Conservation (phyloP, 257 asterid genomes). For the Mitragyna speciosa region DNA sequence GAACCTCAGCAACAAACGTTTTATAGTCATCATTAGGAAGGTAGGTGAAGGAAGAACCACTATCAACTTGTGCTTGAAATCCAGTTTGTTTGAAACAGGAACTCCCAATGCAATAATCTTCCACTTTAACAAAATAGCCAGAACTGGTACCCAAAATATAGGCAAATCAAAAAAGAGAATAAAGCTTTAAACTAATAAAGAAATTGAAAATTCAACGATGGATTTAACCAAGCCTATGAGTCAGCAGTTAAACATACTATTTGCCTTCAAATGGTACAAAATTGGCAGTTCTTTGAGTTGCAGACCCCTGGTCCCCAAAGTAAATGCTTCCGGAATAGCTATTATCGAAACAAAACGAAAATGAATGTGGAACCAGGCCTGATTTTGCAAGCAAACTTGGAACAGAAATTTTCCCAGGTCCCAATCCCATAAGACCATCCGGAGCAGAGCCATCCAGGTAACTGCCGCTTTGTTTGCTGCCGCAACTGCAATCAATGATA, state of each 20-base stretch:
- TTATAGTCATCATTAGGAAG: constrained; percentile 52
- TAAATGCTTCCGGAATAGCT: constrained; percentile 66
- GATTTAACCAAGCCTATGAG: constrained; percentile 16
- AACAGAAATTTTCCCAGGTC: constrained; percentile 74
- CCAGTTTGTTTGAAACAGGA: constrained; percentile 57
- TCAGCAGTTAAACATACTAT: constrained; percentile 35
- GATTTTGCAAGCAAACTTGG: constrained; percentile 77
- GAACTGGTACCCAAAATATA: neutral
- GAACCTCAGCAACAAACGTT: constrained; percentile 58
- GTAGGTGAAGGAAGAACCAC: constrained; percentile 80
- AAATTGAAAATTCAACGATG: constrained; percentile 1
- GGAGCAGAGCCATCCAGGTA: constrained; percentile 82
- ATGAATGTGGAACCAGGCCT: constrained; percentile 66
- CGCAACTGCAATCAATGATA: constrained; percentile 57
- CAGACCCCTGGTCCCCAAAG: constrained; percentile 79
- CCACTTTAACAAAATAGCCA: constrained; percentile 57
- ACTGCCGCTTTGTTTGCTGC: constrained; percentile 72
- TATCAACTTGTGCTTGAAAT: constrained; percentile 58
- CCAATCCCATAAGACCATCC: constrained; percentile 80
- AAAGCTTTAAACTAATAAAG: constrained; percentile 10
- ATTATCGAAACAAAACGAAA: constrained; percentile 76
- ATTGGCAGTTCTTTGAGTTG: constrained; percentile 56
- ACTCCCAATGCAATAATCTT: constrained; percentile 53
- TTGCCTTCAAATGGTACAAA: constrained; percentile 42
- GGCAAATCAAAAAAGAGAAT: neutral